phyloP scores from a whole-genome alignment of 2,329 filamentous ascomycete species.

The Seiridium unicorne region DNA sequence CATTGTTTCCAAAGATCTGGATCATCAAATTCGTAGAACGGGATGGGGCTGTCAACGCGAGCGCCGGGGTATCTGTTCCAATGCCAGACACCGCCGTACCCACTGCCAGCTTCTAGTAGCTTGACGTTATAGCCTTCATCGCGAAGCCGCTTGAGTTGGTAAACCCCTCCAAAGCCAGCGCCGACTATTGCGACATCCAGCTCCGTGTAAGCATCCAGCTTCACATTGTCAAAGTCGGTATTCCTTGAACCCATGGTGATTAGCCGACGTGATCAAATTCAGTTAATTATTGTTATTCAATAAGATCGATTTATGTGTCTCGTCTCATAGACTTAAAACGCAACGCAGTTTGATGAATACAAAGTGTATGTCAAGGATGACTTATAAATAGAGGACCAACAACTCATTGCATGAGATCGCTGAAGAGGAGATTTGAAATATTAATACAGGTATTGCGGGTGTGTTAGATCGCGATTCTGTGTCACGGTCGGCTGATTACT shows the following conservation, averaged over 20 bases:
- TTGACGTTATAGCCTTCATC: conserved; percentile 32
- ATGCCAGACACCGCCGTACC: conserved; percentile 41
- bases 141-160: conserved; percentile 33
- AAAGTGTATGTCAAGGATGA: no score
- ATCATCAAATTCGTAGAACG: conserved; percentile 31
- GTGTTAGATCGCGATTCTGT: no score
- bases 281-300: no score
- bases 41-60: conserved; percentile 33
- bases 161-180: conserved; percentile 34
- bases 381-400: no score
- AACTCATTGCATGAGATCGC: no score
- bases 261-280: background rate
- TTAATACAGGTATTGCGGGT: no score
- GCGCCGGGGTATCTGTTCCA: conserved; percentile 43
- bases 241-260: background rate
- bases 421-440: no score
- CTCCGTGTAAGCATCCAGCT: conserved; percentile 8
- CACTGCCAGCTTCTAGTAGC: conserved; percentile 34
- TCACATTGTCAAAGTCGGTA: no score
- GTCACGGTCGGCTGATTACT: no score
- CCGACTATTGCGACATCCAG: conserved; percentile 38
- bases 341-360: no score
- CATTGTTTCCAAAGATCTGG: conserved; percentile 41
- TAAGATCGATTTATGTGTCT: no score
- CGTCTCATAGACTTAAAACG: no score